phyloP scores from a whole-genome alignment of 192 early-diverging fungal genomes.

The Coemansia sp. region DNA sequence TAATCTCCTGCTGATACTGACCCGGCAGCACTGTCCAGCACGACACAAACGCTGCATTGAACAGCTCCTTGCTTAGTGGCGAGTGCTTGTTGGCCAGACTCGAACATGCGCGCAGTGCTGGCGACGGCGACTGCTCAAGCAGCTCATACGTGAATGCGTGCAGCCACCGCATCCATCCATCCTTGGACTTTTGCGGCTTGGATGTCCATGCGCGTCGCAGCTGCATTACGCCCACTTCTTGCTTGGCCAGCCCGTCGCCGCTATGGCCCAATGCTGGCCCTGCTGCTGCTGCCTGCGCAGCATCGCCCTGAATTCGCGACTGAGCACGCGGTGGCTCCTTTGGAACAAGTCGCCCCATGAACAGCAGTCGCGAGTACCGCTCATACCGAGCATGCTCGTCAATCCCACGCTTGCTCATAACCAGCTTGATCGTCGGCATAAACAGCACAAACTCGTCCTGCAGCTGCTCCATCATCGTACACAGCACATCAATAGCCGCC shows the following conservation, averaged over 20 bases:
- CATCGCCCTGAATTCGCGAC: slow-evolving; percentile 5
- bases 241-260: slow-evolving; percentile 7
- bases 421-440: slow-evolving; percentile 84
- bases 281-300: not conserved
- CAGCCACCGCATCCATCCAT: slow-evolving; percentile 98
- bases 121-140: slow-evolving; percentile 94
- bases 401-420: slow-evolving; percentile 65
- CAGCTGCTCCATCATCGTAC: slow-evolving; percentile 79
- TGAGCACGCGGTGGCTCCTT: slow-evolving; percentile 11
- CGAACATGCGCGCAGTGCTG: slow-evolving; percentile 87
- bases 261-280: not conserved
- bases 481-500: slow-evolving; percentile 77
- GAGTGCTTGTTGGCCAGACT: slow-evolving; percentile 75
- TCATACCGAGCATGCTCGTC: slow-evolving; percentile 70
- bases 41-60: slow-evolving; percentile 96
- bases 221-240: slow-evolving; percentile 43
- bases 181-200: slow-evolving; percentile 50
- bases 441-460: slow-evolving; percentile 86
- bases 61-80: slow-evolving; percentile 82
- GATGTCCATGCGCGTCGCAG: slow-evolving; percentile 86
- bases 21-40: slow-evolving; percentile 93
- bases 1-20: slow-evolving; percentile 88
- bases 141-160: slow-evolving; percentile 84
- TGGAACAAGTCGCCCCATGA: slow-evolving; percentile 65
- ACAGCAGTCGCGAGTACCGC: slow-evolving; percentile 68